Evolutionary conservation across 2,329 filamentous ascomycete genomes (phyloP).

Genomic region (Stagonosporopsis tanaceti): DNA sequence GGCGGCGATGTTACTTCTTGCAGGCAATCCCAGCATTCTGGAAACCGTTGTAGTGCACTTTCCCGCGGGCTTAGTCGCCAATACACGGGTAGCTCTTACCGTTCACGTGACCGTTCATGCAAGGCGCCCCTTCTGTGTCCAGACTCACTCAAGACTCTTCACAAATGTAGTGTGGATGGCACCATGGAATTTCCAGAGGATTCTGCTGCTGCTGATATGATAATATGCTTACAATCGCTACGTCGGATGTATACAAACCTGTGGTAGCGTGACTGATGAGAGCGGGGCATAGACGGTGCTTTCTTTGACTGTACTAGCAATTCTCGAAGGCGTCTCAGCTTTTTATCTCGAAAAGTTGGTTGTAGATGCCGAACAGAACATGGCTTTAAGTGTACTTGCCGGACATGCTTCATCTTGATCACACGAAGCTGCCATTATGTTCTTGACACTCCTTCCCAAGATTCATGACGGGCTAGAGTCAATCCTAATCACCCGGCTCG

Average conservation of each 20-base stretch:
- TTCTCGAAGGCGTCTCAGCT: too few relatives aligned
- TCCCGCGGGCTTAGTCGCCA: conserved; percentile 10
- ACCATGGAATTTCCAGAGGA: background rate
- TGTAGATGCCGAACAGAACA: too few relatives aligned
- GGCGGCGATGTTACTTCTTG: conserved; percentile 38
- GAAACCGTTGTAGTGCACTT: conserved; percentile 26
- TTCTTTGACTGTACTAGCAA: too few relatives aligned
- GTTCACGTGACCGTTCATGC: background rate
- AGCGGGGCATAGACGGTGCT: too few relatives aligned
- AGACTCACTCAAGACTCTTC: background rate
- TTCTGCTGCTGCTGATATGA: background rate
- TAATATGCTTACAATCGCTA: background rate
- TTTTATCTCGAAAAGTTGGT: too few relatives aligned
- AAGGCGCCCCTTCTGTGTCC: background rate
- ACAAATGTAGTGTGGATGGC: background rate
- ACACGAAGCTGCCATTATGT: too few relatives aligned
- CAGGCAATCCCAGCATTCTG: conserved; percentile 29
- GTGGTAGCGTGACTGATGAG: background rate
- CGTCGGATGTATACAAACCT: background rate
- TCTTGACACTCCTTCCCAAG: background rate
- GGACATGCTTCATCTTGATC: too few relatives aligned
- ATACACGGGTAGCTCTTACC: background rate
- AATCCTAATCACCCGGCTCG: conserved; percentile 12
- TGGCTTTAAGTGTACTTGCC: too few relatives aligned
- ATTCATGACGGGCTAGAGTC: background rate